A percentile compares a stretch with the other conserved stretches of the same genome.
Conservation (phyloP, 345 rosid species). For the Lenwebbia sp. region DNA sequence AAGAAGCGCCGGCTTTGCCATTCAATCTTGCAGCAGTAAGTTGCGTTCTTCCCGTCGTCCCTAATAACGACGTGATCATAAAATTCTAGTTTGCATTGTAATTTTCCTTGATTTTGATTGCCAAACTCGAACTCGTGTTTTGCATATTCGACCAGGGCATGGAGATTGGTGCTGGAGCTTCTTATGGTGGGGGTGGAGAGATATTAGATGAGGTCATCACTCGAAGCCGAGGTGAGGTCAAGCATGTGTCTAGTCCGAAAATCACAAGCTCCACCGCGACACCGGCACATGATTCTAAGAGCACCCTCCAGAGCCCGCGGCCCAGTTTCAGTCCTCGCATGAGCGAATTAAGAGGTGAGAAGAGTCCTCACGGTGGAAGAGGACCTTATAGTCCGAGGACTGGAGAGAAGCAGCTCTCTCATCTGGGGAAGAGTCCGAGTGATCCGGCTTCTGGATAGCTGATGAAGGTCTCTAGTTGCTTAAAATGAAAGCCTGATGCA, state of each 20-base stretch:
- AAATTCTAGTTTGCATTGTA: background rate
- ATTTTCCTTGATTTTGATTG: background rate
- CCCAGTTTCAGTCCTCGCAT: conserved; percentile 47
- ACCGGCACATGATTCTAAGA: conserved; percentile 32
- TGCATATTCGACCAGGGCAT: conserved; percentile 25
- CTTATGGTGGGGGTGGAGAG: conserved; percentile 54
- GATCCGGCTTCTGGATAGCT: background rate
- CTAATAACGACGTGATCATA: background rate
- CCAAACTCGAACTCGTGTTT: background rate
- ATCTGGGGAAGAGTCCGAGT: conserved; percentile 60
- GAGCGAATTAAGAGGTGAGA: conserved; percentile 49
- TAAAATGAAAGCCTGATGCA: background rate
- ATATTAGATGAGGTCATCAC: conserved; percentile 82
- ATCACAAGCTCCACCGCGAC: conserved; percentile 62
- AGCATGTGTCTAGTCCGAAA: conserved; percentile 64
- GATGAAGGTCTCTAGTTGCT: background rate
- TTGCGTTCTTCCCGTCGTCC: background rate
- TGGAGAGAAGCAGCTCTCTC: conserved; percentile 30
- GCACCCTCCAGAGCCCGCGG: conserved; percentile 35
- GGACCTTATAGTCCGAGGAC: conserved; percentile 36
- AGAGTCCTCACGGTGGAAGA: conserved; percentile 44
- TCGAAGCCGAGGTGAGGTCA: conserved; percentile 89
- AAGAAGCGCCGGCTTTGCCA: conserved; percentile 90
- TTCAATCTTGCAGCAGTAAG: conserved; percentile 53
- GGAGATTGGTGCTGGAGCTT: conserved; percentile 43